Conservation (phyloP, 306 rosid species). For the Ochetophila trinervis region DNA sequence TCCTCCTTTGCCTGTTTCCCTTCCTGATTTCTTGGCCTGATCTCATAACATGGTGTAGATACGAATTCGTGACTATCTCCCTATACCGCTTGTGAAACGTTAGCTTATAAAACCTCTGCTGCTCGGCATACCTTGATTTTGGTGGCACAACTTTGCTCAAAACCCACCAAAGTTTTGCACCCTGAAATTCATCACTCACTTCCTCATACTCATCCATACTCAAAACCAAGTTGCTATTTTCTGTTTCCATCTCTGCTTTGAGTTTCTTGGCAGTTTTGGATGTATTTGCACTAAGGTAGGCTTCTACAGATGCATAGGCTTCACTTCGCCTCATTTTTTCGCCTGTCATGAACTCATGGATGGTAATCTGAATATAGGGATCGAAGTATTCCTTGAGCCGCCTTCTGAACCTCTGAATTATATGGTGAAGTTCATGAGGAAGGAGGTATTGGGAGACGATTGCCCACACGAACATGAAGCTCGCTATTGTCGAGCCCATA, state of each 20-base stretch:
- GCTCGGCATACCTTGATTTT: conserved; percentile 23
- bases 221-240: conserved; percentile 41
- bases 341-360: conserved; percentile 55
- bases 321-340: conserved; percentile 47
- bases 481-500: conserved; percentile 55
- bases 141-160: conserved; percentile 23
- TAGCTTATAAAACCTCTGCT: conserved; percentile 51
- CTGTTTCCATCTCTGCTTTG: conserved; percentile 59
- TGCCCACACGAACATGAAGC: conserved; percentile 60
- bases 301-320: conserved; percentile 58
- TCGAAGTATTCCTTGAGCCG: conserved; percentile 37
- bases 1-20: conserved; percentile 58
- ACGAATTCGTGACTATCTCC: conserved; percentile 33
- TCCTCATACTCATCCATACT: conserved; percentile 55
- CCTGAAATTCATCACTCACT: conserved; percentile 43
- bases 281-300: conserved; percentile 53
- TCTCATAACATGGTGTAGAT: conserved; percentile 55
- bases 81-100: conserved; percentile 56
- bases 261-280: conserved; percentile 48
- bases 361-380: conserved; percentile 49
- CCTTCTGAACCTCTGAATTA: conserved; percentile 39
- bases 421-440: conserved; percentile 44
- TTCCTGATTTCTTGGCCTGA: conserved; percentile 58
- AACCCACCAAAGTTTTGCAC: conserved; percentile 43
- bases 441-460: conserved; percentile 58